These are phyloP conservation scores for Malus hybrid DNA, from an alignment of 331 rosid species.

Conservation along the genomic window DNA sequence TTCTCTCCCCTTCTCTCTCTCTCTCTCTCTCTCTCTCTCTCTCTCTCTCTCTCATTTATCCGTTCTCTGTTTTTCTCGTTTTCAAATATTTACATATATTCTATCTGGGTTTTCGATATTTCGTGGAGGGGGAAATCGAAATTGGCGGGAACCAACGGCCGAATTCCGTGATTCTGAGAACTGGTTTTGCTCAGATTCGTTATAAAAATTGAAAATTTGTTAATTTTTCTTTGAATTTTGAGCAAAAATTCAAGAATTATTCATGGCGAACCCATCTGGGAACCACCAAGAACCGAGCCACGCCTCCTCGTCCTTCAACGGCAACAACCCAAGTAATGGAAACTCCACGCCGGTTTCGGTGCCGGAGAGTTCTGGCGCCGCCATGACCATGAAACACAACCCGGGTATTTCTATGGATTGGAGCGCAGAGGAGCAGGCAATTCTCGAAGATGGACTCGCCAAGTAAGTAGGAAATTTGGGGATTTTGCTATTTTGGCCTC, in stretches of 20 bases:
- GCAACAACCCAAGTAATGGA: constrained; percentile 48
- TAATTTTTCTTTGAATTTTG: background rate
- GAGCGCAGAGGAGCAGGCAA: constrained; percentile 77
- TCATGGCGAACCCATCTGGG: constrained; percentile 94
- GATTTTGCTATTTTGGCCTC: background rate
- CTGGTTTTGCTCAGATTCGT: constrained; percentile 18
- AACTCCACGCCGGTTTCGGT: constrained; percentile 39
- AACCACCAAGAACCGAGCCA: constrained; percentile 75
- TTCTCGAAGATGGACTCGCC: constrained; percentile 74
- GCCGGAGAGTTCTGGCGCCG: constrained; percentile 52
- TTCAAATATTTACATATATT: background rate
- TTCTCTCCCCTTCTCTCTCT: background rate
- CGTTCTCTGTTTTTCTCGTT: background rate
- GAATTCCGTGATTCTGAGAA: constrained; percentile 24
- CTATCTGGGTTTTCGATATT: constrained; percentile 13
- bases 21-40: background rate
- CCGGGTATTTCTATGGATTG: constrained; percentile 89
- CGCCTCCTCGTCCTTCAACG: constrained; percentile 67
- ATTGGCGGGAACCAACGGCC: constrained; percentile 73
- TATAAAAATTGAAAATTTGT: constrained; percentile 3
- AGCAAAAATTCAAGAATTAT: background rate
- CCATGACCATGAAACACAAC: constrained; percentile 75
- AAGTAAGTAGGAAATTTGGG: constrained; percentile 41
- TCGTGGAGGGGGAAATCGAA: constrained; percentile 16
- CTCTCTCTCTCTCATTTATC: background rate